Conservation (phyloP, 768 basidiomycete genomes). For the Ephemerocybe angulata region DNA sequence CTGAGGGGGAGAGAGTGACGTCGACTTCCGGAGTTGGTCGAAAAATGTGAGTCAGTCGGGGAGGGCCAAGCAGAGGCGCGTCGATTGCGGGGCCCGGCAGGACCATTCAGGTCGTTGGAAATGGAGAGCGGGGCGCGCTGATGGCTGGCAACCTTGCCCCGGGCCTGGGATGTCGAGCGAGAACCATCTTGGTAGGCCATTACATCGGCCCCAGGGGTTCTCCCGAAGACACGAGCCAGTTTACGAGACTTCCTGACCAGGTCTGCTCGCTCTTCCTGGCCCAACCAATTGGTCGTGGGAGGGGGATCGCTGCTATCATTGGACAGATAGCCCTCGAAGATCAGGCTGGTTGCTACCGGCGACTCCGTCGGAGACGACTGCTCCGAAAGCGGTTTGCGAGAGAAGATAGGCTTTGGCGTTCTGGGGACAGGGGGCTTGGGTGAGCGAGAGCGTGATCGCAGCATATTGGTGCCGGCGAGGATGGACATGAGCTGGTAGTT, state of each 20-base stretch:
- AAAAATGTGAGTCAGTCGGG: conserved; percentile 26
- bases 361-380: conserved; percentile 18
- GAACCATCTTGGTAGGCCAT: conserved; percentile 28
- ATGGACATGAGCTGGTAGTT: conserved; percentile 20
- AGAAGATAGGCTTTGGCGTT: conserved; percentile 44
- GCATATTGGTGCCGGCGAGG: conserved; percentile 17
- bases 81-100: conserved; percentile 6
- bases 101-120: conserved; percentile 17
- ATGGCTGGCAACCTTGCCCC: neutral
- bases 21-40: conserved; percentile 27
- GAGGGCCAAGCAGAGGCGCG: conserved; percentile 27
- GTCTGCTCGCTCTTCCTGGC: conserved; percentile 63
- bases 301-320: conserved; percentile 34
- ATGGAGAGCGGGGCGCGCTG: conserved; percentile 21
- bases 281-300: conserved; percentile 66
- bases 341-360: conserved; percentile 7
- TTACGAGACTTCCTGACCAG: conserved; percentile 73
- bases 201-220: conserved; percentile 50
- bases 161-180: conserved; percentile 3
- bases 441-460: conserved; percentile 20
- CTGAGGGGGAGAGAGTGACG: conserved; percentile 56
- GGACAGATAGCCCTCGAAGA: conserved; percentile 11
- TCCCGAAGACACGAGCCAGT: conserved; percentile 76
- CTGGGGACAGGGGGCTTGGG: conserved; percentile 46
- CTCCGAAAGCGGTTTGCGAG: conserved; percentile 25